Conservation (phyloP, 2,329 filamentous ascomycete genomes). For the Sporothrix curviconia region DNA sequence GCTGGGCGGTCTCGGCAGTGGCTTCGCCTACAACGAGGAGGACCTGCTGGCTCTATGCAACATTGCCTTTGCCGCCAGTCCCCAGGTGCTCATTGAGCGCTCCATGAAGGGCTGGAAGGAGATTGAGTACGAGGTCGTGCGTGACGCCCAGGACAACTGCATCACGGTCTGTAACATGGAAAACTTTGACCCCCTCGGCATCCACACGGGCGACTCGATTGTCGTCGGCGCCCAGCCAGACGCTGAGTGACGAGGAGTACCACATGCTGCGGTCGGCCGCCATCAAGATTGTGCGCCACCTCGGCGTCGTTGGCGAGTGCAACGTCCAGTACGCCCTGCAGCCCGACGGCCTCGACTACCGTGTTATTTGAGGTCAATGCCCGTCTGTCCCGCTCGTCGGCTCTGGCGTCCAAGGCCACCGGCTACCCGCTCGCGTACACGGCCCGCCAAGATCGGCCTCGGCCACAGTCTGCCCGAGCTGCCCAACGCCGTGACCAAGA, state of each 20-base stretch:
- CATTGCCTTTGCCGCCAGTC: conserved; percentile 88
- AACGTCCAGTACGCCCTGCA: conserved; percentile 98
- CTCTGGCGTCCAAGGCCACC: conserved; percentile 94
- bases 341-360: conserved; percentile 93
- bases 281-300: conserved; percentile 96
- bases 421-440: conserved; percentile 97
- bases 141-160: conserved; percentile 96
- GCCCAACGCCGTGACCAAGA: conserved; percentile 96
- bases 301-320: conserved; percentile 96
- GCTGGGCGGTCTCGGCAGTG: conserved; percentile 89
- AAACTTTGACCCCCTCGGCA: conserved; percentile 96
- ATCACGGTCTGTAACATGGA: conserved; percentile 99
- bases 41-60: conserved; percentile 95
- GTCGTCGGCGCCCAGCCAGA: conserved; percentile 96
- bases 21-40: conserved; percentile 89
- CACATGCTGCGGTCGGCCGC: conserved; percentile 97
- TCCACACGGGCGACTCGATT: conserved; percentile 97
- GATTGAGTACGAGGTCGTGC: conserved; percentile 96
- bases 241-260: conserved; percentile 95
- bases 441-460: conserved; percentile 93
- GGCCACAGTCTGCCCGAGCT: conserved; percentile 93
- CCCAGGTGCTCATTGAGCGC: conserved; percentile 97
- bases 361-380: conserved; percentile 99
- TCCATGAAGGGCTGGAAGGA: conserved; percentile 99
- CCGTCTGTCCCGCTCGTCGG: conserved; percentile 93